Percentiles rank a stretch among this genome's conserved stretches.
Conservation (phyloP, 1,284 basidiomycete genomes). For the Coniferiporia weirii region DNA sequence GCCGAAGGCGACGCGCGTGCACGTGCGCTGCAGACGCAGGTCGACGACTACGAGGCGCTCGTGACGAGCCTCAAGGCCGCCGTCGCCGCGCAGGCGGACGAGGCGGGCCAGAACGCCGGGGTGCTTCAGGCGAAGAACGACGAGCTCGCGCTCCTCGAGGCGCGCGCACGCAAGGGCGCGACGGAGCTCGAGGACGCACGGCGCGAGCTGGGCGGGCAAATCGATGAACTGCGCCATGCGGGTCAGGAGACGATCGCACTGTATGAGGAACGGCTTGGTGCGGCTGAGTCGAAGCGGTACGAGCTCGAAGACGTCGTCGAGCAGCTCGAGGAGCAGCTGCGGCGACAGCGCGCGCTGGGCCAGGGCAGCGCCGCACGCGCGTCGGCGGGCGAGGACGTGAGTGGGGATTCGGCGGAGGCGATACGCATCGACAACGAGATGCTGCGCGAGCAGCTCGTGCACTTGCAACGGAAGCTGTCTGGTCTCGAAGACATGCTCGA, state of each 20-base stretch:
- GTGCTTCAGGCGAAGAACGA: slow-evolving; percentile 48
- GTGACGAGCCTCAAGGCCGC: slow-evolving; percentile 46
- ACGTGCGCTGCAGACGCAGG: slow-evolving; percentile 42
- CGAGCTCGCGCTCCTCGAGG: slow-evolving; percentile 49
- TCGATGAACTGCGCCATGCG: slow-evolving; percentile 77
- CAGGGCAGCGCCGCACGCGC: too few relatives aligned
- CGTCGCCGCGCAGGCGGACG: slow-evolving; percentile 47
- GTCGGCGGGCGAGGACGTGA: too few relatives aligned
- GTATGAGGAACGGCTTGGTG: slow-evolving; percentile 82
- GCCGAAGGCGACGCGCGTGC: slow-evolving; percentile 42
- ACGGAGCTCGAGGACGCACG: slow-evolving; percentile 61
- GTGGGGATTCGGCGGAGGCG: slow-evolving; percentile 46
- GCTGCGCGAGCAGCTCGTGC: slow-evolving; percentile 80
- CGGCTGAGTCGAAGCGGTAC: slow-evolving; percentile 66
- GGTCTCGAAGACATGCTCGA: slow-evolving; percentile 83
- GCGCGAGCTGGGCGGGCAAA: slow-evolving; percentile 58
- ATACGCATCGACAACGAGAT: slow-evolving; percentile 92
- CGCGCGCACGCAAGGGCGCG: slow-evolving; percentile 42
- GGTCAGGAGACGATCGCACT: slow-evolving; percentile 90
- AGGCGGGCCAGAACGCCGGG: slow-evolving; percentile 46
- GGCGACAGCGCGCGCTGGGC: too few relatives aligned
- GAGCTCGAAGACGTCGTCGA: slow-evolving; percentile 71
- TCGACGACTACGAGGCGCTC: slow-evolving; percentile 43
- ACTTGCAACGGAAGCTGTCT: slow-evolving; percentile 75
- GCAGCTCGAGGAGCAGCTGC: slow-evolving; percentile 54